Base-by-base conservation (phyloP, 495 filamentous ascomycete genomes). In the Letharia lupina region DNA sequence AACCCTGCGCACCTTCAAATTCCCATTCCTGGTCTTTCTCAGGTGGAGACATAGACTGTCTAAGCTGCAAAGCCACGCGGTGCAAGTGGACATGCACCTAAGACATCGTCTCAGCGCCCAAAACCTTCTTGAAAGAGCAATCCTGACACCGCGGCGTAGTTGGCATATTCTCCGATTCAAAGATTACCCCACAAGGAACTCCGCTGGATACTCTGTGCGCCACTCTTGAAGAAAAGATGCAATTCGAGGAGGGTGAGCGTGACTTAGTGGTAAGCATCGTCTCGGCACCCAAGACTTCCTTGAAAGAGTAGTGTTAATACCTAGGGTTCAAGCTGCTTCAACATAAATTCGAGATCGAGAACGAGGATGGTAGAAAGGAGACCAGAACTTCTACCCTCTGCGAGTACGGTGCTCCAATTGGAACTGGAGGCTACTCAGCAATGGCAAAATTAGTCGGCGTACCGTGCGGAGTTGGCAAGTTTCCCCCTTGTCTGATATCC, bases 321-420 rank as follows among this genome's bases (percentile, higher is more conserved):
- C 4, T 39, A 15, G 62, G 18, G 0, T 12, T 31, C 28, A 40
- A 63, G 35, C 90, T 94, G 83, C 84, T 96, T 48, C 91, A 95
- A 79, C 94, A 98, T 83, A 91, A 89, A 75, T 97, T 96, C 75
- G 88, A 87, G 74, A 90, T 97, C 71, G 89, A 96, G 81, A 76
- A 87, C 73, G 84, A 85, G 74, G 90, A 96, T 71, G 88, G 87
- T 67, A 79, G 74, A 65, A 78, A 85, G 74, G 88, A 96, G 82
- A 90, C 84, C 47, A 81, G 86, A 56, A 92, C 90, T 11, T 88
- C 84, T 48, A 97, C 93, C 16, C 83, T 97, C 11, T 82, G 81
- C 76, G 93, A 95, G 74, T 96, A 96, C 74, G 93, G 94, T 71
- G 86, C 86, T 70, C 87, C 89, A 13, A 81, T 83, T 61, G 75